Evolutionary conservation across 495 filamentous ascomycete species (phyloP).

Genomic region (Lasiosphaeris hirsuta): DNA sequence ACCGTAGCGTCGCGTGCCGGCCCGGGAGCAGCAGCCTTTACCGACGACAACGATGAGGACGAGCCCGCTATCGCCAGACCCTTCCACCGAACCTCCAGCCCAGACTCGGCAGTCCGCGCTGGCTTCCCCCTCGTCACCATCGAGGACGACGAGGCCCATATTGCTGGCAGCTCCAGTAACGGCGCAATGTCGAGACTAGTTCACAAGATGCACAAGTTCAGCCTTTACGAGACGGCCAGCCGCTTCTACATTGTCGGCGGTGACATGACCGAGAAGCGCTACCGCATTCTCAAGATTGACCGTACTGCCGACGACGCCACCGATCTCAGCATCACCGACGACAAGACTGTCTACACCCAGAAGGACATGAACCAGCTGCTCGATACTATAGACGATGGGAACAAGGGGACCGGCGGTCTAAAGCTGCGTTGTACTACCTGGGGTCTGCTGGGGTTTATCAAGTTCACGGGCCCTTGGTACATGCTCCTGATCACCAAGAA

Average conservation of each 20-base stretch:
- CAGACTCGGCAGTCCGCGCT: conserved; percentile 38
- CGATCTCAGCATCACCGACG: conserved; percentile 80
- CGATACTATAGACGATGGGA: conserved; percentile 93
- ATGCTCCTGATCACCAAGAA: conserved; percentile 96
- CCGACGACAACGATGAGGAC: conserved; percentile 61
- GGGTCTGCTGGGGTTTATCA: conserved; percentile 92
- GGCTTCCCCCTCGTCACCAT: conserved; percentile 21
- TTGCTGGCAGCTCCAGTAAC: conserved; percentile 17
- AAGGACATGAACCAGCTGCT: conserved; percentile 90
- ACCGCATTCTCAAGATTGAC: conserved; percentile 91
- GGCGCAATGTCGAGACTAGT: conserved; percentile 47
- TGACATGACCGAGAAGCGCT: conserved; percentile 81
- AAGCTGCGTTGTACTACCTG: conserved; percentile 86
- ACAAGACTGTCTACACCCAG: conserved; percentile 90
- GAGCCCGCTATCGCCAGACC: conserved; percentile 60
- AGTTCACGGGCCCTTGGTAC: conserved; percentile 94
- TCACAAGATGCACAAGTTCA: conserved; percentile 91
- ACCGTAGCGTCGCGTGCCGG: conserved; percentile 23
- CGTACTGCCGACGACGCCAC: conserved; percentile 72
- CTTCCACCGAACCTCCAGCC: conserved; percentile 61
- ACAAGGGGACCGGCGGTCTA: conserved; percentile 86
- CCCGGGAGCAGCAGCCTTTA: conserved; percentile 30
- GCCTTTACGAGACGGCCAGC: conserved; percentile 87
- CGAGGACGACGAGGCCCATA: conserved; percentile 46
- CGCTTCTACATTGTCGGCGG: conserved; percentile 92